Conservation (phyloP, 352 stramenopile species). For the Phytophthora foliorum region DNA sequence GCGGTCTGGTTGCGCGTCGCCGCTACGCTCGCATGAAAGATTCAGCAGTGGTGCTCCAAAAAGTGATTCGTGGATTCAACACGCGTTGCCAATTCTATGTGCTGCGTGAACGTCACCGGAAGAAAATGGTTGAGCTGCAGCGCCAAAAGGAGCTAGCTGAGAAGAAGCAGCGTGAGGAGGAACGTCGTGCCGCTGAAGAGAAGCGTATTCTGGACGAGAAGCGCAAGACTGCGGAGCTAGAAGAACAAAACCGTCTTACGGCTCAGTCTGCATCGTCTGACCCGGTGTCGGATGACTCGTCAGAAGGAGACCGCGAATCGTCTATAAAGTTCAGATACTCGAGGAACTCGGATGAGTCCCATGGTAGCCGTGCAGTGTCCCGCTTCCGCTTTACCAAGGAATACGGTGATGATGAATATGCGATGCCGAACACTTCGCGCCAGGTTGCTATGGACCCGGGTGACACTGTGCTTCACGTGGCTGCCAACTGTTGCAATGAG, state of each 20-base stretch:
- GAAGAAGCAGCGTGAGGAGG: conserved; percentile 44
- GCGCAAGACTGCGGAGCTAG: conserved; percentile 54
- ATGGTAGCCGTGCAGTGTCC: conserved; percentile 55
- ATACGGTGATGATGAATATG: conserved; percentile 62
- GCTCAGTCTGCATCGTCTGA: conserved; percentile 72
- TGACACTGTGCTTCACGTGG: conserved; percentile 89
- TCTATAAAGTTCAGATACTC: conserved; percentile 36
- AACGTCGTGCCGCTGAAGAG: conserved; percentile 38
- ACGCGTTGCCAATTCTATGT: conserved; percentile 65
- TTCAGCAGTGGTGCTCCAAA: conserved; percentile 61
- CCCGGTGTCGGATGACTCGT: conserved; percentile 79
- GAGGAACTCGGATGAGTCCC: conserved; percentile 24
- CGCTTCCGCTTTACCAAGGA: conserved; percentile 90
- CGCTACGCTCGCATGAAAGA: conserved; percentile 59
- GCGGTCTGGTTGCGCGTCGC: conserved; percentile 62
- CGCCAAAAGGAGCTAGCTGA: conserved; percentile 55
- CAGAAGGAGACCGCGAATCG: conserved; percentile 59
- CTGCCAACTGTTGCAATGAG: conserved; percentile 88
- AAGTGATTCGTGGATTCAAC: conserved; percentile 72
- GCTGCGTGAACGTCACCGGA: conserved; percentile 57
- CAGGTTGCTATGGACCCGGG: conserved; percentile 88
- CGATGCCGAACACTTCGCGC: conserved; percentile 62
- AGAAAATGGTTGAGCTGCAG: conserved; percentile 51
- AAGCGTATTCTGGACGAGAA: conserved; percentile 53
- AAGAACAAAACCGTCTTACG: conserved; percentile 71